A percentile compares a stretch with the other conserved stretches of the same genome.
phyloP scores from a whole-genome alignment of 2,329 filamentous ascomycete genomes.

The Orbilia blumenaviensis region DNA sequence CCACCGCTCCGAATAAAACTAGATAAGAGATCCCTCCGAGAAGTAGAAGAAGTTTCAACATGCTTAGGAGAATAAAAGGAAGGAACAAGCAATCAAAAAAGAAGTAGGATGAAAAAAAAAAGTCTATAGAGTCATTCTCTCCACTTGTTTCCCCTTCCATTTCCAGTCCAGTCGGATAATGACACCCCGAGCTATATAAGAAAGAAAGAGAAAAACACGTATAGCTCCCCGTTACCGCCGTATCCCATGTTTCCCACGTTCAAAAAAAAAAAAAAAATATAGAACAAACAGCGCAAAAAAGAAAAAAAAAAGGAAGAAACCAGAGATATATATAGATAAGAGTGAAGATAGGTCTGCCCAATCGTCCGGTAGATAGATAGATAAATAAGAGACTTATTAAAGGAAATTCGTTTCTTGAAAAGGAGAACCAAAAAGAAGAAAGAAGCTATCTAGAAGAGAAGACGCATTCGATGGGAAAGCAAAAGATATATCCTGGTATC shows the following conservation, averaged over 20 bases:
- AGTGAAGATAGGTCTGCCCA: conserved; percentile 20
- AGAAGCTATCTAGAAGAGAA: conserved; percentile 38
- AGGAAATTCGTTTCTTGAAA: conserved; percentile 49
- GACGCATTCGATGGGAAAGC: conserved; percentile 12
- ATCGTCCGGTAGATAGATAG: background rate
- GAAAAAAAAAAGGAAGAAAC: background rate
- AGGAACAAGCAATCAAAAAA: too few relatives aligned
- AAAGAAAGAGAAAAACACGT: background rate
- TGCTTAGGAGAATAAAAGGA: background rate
- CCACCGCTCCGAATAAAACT: conserved; percentile 5
- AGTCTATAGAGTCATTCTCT: conserved; percentile 17
- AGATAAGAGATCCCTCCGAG: background rate
- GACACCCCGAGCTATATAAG: background rate
- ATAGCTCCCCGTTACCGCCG: conserved; percentile 12
- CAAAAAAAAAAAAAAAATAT: conserved; percentile 12
- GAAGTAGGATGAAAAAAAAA: conserved; percentile 4
- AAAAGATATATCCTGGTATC: conserved; percentile 51
- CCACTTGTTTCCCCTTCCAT: background rate
- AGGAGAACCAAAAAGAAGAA: background rate
- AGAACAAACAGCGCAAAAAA: conserved; percentile 10
- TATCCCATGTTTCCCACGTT: conserved; percentile 31
- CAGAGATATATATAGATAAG: conserved; percentile 2
- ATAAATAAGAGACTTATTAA: conserved; percentile 33
- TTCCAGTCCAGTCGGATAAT: background rate
- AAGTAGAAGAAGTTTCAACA: background rate